Conservation (phyloP, 345 rosid species). For the Arabidopsis suecica region DNA sequence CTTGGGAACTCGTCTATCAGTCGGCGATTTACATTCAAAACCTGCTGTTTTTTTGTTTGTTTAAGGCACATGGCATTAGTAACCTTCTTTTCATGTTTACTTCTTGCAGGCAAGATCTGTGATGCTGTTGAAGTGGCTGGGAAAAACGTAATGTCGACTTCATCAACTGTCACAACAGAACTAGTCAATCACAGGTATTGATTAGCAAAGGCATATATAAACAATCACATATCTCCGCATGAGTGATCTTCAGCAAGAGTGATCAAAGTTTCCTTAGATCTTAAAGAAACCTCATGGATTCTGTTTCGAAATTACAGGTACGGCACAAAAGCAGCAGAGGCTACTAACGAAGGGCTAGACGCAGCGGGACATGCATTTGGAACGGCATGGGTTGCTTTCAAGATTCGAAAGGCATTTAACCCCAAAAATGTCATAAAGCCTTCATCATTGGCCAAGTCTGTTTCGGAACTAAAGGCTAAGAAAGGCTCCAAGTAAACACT, state of each 20-base stretch:
- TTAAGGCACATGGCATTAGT: background rate
- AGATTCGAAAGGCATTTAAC: slow-evolving; percentile 83
- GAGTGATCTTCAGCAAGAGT: slow-evolving; percentile 9
- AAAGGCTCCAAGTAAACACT: slow-evolving; percentile 42
- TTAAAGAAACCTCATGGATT: background rate
- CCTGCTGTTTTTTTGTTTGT: background rate
- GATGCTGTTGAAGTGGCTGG: slow-evolving; percentile 97
- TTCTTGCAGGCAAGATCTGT: slow-evolving; percentile 65
- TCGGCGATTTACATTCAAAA: background rate
- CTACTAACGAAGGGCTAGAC: slow-evolving; percentile 70
- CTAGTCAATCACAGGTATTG: slow-evolving; percentile 76
- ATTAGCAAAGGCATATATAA: background rate
- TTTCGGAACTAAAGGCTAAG: slow-evolving; percentile 54
- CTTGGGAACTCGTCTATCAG: background rate
- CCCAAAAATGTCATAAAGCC: slow-evolving; percentile 80
- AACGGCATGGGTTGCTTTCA: slow-evolving; percentile 94
- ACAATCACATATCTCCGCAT: slow-evolving; percentile 11
- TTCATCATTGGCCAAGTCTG: slow-evolving; percentile 67
- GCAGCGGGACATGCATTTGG: slow-evolving; percentile 95
- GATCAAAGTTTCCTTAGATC: slow-evolving; percentile 3
- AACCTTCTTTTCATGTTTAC: background rate
- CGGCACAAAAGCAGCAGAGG: slow-evolving; percentile 77
- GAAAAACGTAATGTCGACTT: slow-evolving; percentile 86
- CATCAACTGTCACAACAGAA: slow-evolving; percentile 81
- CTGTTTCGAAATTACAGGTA: slow-evolving; percentile 54